Evolutionary conservation across 2,329 filamentous ascomycete species (phyloP).

Genomic region (Pseudonectria buxi): DNA sequence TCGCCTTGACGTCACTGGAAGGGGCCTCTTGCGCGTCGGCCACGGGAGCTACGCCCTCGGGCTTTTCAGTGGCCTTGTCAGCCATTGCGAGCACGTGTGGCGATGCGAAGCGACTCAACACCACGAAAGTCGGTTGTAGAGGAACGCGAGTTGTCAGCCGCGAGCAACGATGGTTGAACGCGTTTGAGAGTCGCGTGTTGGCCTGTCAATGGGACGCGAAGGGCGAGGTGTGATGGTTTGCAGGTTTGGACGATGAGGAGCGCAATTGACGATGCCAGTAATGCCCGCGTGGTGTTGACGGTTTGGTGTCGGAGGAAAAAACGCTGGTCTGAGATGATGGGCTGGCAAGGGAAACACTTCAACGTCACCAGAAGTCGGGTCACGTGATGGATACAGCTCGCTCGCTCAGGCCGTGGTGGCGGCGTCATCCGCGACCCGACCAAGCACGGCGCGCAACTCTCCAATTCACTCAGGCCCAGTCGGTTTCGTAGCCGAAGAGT

Average conservation of each 20-base stretch:
- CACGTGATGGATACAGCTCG: constrained; percentile 26
- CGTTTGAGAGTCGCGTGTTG: constrained; percentile 23
- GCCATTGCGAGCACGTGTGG: constrained; percentile 28
- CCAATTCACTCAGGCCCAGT: too few relatives aligned
- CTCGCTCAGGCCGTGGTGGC: constrained; percentile 8
- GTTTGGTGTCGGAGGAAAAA: constrained; percentile 31
- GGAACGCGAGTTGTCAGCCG: constrained; percentile 6
- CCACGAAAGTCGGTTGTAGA: constrained; percentile 10
- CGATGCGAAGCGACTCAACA: constrained; percentile 14
- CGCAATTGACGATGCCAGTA: constrained; percentile 27
- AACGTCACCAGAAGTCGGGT: constrained; percentile 28
- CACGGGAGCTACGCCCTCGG: constrained; percentile 27
- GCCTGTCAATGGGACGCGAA: constrained; percentile 24
- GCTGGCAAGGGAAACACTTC: constrained; percentile 25
- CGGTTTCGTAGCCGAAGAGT: too few relatives aligned
- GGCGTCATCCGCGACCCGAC: constrained; percentile 19
- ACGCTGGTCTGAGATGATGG: constrained; percentile 26
- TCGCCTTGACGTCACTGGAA: constrained; percentile 16
- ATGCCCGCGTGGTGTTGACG: constrained; percentile 26
- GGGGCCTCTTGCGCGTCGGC: constrained; percentile 25
- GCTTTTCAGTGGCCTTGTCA: constrained; percentile 31
- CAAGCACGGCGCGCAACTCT: constrained; percentile 5
- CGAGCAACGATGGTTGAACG: constrained; percentile 20
- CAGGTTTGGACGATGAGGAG: constrained; percentile 23
- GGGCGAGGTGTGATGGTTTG: constrained; percentile 24